Base-by-base conservation (phyloP, 1,139 yeast genomes). In the Citeromyces hawaiiensis region DNA sequence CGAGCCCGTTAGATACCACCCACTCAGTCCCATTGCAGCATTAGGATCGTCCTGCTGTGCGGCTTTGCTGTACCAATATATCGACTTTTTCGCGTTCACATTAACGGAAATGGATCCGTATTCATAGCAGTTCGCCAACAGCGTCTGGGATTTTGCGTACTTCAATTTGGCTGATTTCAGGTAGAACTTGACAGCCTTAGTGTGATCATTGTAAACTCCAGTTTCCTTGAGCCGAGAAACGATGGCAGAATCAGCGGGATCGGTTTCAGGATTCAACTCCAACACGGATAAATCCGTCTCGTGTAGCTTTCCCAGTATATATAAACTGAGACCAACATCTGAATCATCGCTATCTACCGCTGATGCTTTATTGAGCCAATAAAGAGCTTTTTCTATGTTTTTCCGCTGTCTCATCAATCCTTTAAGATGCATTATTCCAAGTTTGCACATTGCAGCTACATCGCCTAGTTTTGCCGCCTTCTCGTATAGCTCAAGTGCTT, bases 1-100 rank as follows among this genome's bases (percentile, higher is more conserved):
- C 4, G 83, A 76, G 2, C 97, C 97, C 0, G 85, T 76, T 46
- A 91, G 65, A 53, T 82, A 83, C 97, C 98, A 91, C 37, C 96
- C 88, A 44, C 87, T 75, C 42, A 91, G 66, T 0, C 96, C 95
- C 52, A 88, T 65, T 68, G 88, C 88, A 6, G 95, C 91, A 51
- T 85, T 85, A 0, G 93, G 78, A 52, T 86, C 91, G 36, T 88
- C 83, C 41, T 68, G 69, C 46, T 70, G 68, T 0, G 94, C 87
- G 1, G 94, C 91, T 48, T 78, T 73, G 43, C 81, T 68, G 59
- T 85, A 91, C 96, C 97, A 91, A 38, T 87, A 91, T 42, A 91
- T 75, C 4, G 94, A 80, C 51, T 81, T 77, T 48, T 69, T 68
- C 13, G 94, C 73, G 52, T 83, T 85, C 16, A 45, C 47, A 37